These are phyloP conservation scores for Hypholoma sublateritium DNA, from an alignment of 768 basidiomycete genomes.

Conservation along the genomic window DNA sequence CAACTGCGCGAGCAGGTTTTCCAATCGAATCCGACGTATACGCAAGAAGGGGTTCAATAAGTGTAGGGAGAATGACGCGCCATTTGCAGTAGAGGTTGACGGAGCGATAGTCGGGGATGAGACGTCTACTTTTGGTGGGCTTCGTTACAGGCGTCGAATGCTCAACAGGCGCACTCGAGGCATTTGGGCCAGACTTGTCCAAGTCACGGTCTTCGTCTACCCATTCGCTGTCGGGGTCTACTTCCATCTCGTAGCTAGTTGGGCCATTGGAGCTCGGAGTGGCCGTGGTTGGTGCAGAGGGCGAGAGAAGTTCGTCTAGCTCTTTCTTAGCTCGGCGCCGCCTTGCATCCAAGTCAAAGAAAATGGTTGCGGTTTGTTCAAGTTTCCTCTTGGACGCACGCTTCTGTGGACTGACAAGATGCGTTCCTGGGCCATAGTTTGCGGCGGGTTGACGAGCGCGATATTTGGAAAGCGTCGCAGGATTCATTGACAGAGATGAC, in stretches of 20 bases:
- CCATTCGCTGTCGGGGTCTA: too few relatives aligned
- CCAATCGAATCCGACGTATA: neutral
- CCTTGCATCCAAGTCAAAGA: neutral
- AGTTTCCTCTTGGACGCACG: neutral
- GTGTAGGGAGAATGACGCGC: constrained; percentile 1
- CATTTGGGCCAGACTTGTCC: neutral
- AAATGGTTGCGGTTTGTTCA: neutral
- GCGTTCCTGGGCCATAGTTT: neutral
- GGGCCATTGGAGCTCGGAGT: too few relatives aligned
- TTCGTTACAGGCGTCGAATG: neutral
- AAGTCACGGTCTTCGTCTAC: too few relatives aligned
- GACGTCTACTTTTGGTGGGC: neutral
- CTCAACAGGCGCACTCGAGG: neutral
- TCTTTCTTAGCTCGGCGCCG: neutral
- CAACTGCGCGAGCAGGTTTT: neutral
- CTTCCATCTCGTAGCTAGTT: too few relatives aligned
- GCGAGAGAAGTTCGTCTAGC: neutral
- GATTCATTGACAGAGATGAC: neutral
- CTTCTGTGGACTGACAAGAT: neutral
- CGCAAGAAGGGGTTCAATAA: constrained; percentile 1
- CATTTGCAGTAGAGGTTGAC: constrained; percentile 4
- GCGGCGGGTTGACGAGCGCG: neutral
- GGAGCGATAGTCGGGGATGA: neutral
- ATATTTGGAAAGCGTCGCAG: neutral
- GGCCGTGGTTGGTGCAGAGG: neutral